Evolutionary conservation across 768 basidiomycete genomes (phyloP), one percentile per base, ranked within the genome.

Genomic region (Lactifluus rugatus): DNA sequence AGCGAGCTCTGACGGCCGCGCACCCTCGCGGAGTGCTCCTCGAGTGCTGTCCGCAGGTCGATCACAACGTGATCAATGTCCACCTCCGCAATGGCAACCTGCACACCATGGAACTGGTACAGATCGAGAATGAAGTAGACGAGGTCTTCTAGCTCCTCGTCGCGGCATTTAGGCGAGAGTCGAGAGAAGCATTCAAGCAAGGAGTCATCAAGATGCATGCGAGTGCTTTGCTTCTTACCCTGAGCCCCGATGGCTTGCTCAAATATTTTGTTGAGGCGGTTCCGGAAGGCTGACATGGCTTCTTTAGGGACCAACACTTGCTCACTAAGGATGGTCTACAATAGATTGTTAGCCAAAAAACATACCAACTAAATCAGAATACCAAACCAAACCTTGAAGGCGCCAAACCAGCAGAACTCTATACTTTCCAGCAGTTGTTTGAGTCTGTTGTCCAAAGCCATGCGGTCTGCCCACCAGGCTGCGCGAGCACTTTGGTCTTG

Each of bases 321-420:
- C 21, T 78, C 75, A 56, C 77, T 81, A 31, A 84, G 73, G 66
- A 88, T 84, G 1, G 85, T 84, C 88, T 87, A 50, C 19, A 39
- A 49, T 8, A 26, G 17, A 31, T 17, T 48, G 14, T 55, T 39
- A 46, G n/a, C 21, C 21, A 16, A 28, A 11, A 49, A 28, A 8
- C 10, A 31, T 49, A 44, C 50, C 56, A 34, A 55, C 39, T 53
- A 31, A 46, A 37, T 46, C 3, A 10, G 26, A 28, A 28, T 10
- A 19, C 21, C 50, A 39, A 31, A 34, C 65, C 76, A 34, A 50
- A 93, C 94, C 83, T 97, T 98, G 81, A 96, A 97, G 21, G 87
- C 93, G 1, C 96, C 95, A 2, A 99, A 76, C 96, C 96, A 98
- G 67, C 89, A 93, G 65, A 89, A 93, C 69, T 98, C 96, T 45